Evolutionary conservation across 1,139 yeast species (phyloP), one percentile per base, ranked within the genome.

Genomic region (Lodderomyces metapsilosis): DNA sequence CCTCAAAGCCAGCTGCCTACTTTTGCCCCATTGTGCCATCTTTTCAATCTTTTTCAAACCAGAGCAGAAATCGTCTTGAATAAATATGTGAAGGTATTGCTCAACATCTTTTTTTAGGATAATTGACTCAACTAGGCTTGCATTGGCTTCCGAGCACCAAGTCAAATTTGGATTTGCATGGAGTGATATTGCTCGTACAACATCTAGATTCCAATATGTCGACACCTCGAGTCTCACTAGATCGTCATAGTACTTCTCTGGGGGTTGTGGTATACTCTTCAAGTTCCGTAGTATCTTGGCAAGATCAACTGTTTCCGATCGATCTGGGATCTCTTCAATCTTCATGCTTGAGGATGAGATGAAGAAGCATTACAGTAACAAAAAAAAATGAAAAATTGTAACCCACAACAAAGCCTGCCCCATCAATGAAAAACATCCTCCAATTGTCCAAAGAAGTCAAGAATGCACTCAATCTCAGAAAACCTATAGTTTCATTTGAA

Each of bases 401-500:
- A n/a, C 5, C 15, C 11, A 9, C 25, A 23, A 23, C 7, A 25
- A 8, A 25, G n/a, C 22, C 27, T 10, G 15, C 25, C 11, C 17
- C 3, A 32, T 16, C 22, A 17, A 25, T 25, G 40, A 37, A 12
- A 15, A 37, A 37, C 34, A 15, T 31, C 22, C 16, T 41, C 17
- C 40, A 28, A 28, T 18, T 81, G 10, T 71, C 85, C 0, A 76
- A 78, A 12, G 94, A 84, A 50, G 72, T 88, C 9, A 54, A 59
- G 48, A 80, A 81, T 47, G 94, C 95, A 0, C 52, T 86, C 25
- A 54, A 54, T 12, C 74, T 73, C 5, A 70, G 71, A 21, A 17
- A 25, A 13, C 95, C 96, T 0, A 76, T 88, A 7, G 92, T 88
- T 0, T 83, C 96, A 0, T 63, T 88, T 5, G 97, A 89, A 56